A percentile compares a stretch with the other conserved stretches of the same genome.
phyloP scores from a whole-genome alignment of 169 alveolate genomes.

The Perkinsus olseni region DNA sequence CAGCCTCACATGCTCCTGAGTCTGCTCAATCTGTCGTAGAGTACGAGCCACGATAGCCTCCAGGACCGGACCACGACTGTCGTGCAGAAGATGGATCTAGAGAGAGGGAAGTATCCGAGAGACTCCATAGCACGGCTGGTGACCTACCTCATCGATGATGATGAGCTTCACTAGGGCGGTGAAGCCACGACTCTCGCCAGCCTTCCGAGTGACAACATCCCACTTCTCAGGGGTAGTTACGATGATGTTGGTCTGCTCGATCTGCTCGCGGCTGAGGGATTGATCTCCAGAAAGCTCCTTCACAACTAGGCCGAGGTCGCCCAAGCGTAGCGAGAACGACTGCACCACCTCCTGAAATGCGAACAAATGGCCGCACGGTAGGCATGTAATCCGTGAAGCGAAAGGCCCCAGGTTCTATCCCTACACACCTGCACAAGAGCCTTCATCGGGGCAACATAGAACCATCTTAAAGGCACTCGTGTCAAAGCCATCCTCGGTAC shows the following conservation, averaged over 20 bases:
- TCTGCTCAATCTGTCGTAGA: slow-evolving; percentile 73
- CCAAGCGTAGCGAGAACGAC: slow-evolving; percentile 55
- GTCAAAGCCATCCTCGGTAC: slow-evolving; percentile 46
- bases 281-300: slow-evolving; percentile 96
- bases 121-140: not conserved
- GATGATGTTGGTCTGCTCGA: slow-evolving; percentile 94
- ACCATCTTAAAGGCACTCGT: slow-evolving; percentile 84
- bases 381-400: slow-evolving; percentile 17
- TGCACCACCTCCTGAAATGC: slow-evolving; percentile 31
- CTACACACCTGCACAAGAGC: slow-evolving; percentile 83
- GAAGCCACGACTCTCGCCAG: slow-evolving; percentile 84
- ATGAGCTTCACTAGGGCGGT: slow-evolving; percentile 87
- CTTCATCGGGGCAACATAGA: slow-evolving; percentile 99
- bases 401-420: slow-evolving; percentile 29
- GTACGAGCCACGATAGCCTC: slow-evolving; percentile 99
- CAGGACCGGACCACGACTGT: slow-evolving; percentile 97
- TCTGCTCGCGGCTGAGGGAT: slow-evolving; percentile 83
- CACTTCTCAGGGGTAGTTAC: slow-evolving; percentile 99
- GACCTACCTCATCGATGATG: slow-evolving; percentile 94
- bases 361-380: not conserved
- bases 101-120: not conserved
- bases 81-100: slow-evolving; percentile 90
- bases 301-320: slow-evolving; percentile 71
- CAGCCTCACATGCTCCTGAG: slow-evolving; percentile 69
- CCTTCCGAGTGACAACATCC: slow-evolving; percentile 98